These are phyloP conservation scores for Aspergillus sp. DNA, from an alignment of 2,329 filamentous ascomycete species.

Conservation along the genomic window DNA sequence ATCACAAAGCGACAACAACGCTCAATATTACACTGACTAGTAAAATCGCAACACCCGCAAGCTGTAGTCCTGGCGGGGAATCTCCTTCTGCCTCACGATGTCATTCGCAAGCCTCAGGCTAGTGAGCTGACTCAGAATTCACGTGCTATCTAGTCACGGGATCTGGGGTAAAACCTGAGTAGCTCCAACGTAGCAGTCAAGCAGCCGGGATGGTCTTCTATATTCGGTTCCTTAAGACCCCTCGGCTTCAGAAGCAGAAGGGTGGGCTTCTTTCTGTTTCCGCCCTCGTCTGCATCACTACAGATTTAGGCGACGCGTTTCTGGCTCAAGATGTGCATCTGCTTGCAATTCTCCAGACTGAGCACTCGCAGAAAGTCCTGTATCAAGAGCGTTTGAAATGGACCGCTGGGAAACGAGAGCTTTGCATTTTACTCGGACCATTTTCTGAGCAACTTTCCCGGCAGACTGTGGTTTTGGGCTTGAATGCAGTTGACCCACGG, in stretches of 20 bases:
- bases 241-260: slow-evolving; percentile 40
- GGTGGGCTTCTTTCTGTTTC: slow-evolving; percentile 36
- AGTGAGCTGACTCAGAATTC: slow-evolving; percentile 18
- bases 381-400: slow-evolving; percentile 21
- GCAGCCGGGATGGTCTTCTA: slow-evolving; percentile 46
- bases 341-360: slow-evolving; percentile 15
- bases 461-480: slow-evolving; percentile 20
- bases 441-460: slow-evolving; percentile 19
- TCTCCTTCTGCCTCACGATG: slow-evolving; percentile 11
- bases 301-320: slow-evolving; percentile 60
- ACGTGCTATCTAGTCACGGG: slow-evolving; percentile 10
- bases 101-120: slow-evolving; percentile 10
- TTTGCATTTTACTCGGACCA: slow-evolving; percentile 24
- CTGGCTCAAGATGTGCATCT: slow-evolving; percentile 38
- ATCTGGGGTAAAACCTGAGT: background rate
- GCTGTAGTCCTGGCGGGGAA: background rate
- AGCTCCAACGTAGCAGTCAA: background rate
- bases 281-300: slow-evolving; percentile 56
- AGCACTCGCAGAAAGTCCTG: slow-evolving; percentile 11
- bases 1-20: background rate
- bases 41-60: no score
- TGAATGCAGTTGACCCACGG: slow-evolving; percentile 10
- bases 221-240: slow-evolving; percentile 60
- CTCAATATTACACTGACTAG: no score
- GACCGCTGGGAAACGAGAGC: slow-evolving; percentile 28